phyloP scores from a whole-genome alignment of 2,329 filamentous ascomycete genomes.

The Fusarium subglutinans region DNA sequence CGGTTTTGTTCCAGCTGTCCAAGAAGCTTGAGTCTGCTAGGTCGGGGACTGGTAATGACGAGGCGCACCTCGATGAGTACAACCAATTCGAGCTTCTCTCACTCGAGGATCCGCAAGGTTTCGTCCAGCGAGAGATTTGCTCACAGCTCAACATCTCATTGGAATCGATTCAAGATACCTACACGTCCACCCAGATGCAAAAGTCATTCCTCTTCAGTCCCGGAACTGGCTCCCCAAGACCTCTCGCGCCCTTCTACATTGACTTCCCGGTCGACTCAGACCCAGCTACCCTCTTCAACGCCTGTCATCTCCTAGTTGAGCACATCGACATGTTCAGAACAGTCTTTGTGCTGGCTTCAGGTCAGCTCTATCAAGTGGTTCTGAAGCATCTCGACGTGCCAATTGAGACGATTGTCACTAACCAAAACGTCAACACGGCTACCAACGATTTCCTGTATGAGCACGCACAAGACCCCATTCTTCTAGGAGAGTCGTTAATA shows the following conservation, averaged over 20 bases:
- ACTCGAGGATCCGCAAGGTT: not conserved
- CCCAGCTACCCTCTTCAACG: not conserved
- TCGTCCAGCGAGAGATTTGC: not conserved
- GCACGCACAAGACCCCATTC: not conserved
- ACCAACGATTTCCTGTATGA: not conserved
- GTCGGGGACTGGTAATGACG: not conserved
- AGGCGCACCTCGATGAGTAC: not conserved
- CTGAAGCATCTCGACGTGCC: not conserved
- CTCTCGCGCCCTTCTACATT: not conserved
- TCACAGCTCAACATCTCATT: not conserved
- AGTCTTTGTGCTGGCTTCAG: not conserved
- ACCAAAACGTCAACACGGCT: not conserved
- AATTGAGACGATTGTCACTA: not conserved
- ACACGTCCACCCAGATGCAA: not conserved
- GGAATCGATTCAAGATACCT: not conserved
- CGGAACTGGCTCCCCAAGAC: not conserved
- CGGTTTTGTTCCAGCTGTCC: not conserved
- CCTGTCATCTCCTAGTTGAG: not conserved
- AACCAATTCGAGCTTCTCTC: not conserved
- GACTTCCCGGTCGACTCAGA: not conserved
- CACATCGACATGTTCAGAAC: slow-evolving; percentile 18
- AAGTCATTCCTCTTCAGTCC: slow-evolving; percentile 4
- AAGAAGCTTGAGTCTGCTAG: not conserved
- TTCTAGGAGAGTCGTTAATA: not conserved
- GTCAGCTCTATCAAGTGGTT: slow-evolving; percentile 4